These are phyloP conservation scores for Schizosaccharomyces versatilis DNA, from an alignment of 1,139 yeast genomes.

Conservation along the genomic window DNA sequence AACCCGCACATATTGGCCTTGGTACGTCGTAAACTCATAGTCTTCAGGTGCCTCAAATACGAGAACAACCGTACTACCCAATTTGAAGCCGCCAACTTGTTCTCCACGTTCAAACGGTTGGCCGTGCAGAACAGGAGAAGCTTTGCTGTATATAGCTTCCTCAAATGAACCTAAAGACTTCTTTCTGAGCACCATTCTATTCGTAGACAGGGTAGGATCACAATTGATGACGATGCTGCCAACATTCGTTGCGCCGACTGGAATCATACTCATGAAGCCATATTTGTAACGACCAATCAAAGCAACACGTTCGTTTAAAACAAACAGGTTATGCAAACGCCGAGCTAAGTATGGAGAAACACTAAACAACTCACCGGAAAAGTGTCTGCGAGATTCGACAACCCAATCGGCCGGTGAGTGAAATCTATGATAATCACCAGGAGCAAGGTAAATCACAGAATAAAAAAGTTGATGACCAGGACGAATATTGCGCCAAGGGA, in stretches of 20 bases:
- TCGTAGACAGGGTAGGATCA: conserved; percentile 76
- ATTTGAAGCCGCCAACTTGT: conserved; percentile 90
- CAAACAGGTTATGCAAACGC: conserved; percentile 66
- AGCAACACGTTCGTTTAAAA: conserved; percentile 86
- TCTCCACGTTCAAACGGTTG: conserved; percentile 76
- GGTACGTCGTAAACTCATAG: conserved; percentile 46
- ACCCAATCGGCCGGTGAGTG: conserved; percentile 97
- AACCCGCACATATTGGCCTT: conserved; percentile 61
- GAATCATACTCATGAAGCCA: conserved; percentile 96
- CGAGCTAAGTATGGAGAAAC: conserved; percentile 93
- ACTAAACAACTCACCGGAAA: conserved; percentile 83
- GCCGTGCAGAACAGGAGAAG: conserved; percentile 64
- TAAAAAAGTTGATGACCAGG: conserved; percentile 47
- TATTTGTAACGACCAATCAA: conserved; percentile 86
- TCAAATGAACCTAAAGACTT: conserved; percentile 41
- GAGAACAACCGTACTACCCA: conserved; percentile 86
- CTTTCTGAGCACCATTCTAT: conserved; percentile 22
- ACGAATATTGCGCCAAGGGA: conserved; percentile 6
- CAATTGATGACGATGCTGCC: conserved; percentile 85
- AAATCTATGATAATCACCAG: conserved; percentile 94
- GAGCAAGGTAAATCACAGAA: conserved; percentile 85
- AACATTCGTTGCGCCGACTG: conserved; percentile 97
- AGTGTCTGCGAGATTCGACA: conserved; percentile 75
- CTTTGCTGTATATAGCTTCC: conserved; percentile 78
- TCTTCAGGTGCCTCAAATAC: conserved; percentile 82